Base-by-base conservation (phyloP, 352 stramenopile genomes). In the Phytophthora meadii region DNA sequence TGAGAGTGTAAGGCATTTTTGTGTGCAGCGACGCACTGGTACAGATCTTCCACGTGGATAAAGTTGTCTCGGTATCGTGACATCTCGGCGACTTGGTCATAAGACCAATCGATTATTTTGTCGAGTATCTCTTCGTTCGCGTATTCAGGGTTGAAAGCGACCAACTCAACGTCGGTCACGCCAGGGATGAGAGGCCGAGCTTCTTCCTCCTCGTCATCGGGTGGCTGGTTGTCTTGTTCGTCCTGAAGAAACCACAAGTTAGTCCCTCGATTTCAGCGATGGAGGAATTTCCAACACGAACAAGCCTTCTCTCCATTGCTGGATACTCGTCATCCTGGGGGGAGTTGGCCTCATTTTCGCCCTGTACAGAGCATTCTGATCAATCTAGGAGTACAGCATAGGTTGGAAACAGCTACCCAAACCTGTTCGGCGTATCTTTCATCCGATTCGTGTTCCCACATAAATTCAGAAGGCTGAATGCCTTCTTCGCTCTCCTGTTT, bases 31-130 rank as follows among this genome's bases (percentile, higher is more conserved):
- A 46, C 74, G 15, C 70, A 87, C 79, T 72, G 42, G 50, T 76
- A 78, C 12, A 91, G 65, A 30, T 91, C 82, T 17, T 81, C 60
- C 5, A 75, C 78, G 45, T 82, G 77, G 15, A 91, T 66, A 34
- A 79, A 73, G 15, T 69, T 74, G 68, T 92, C 82, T 3, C 65
- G 50, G 45, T 84, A 79, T 9, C 59, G 52, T 5, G 72, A 81
- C 17, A 74, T 56, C 27, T 41, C 47, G 5, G 72, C 79, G 12
- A 82, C 71, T 56, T 73, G 68, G 54, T 81, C 70, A 62, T 92
- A 92, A 11, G 82, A 77, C 81, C 81, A 92, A 37, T 89, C 81
- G 19, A 92, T 72, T 27, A 92, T 75, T 17, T 68, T 65, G 30
- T 76, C 65, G 15, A 92, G 72, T 17, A 85, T 65, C 28, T 68